Evolutionary conservation across 2,329 filamentous ascomycete genomes (phyloP).

Genomic region (Cladosporium sp.): DNA sequence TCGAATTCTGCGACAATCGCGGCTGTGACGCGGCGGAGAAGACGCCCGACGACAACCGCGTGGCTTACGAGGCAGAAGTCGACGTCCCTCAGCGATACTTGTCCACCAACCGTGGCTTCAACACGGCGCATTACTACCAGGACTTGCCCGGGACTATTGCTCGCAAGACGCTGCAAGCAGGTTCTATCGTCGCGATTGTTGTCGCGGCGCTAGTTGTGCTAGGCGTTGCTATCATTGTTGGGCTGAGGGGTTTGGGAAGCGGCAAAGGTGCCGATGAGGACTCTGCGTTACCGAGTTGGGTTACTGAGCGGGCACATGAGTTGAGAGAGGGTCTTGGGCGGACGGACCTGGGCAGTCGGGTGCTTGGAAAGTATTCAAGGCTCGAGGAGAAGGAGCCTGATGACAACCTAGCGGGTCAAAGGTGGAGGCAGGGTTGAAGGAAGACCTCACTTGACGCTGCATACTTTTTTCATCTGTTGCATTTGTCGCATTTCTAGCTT

Average conservation of each 20-base stretch:
- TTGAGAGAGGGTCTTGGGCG: not conserved
- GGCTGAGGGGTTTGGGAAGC: constrained; percentile 1
- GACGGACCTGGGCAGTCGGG: constrained; percentile 14
- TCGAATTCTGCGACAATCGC: constrained; percentile 29
- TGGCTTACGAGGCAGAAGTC: constrained; percentile 23
- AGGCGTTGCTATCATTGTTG: constrained; percentile 6
- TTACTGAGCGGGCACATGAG: not conserved
- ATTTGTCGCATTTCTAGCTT: not conserved
- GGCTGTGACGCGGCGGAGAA: constrained; percentile 27
- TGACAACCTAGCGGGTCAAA: not conserved
- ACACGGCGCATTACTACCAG: constrained; percentile 32
- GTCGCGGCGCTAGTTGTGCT: constrained; percentile 12
- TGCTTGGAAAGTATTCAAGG: constrained; percentile 19
- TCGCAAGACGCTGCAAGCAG: not conserved
- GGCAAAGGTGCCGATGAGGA: not conserved
- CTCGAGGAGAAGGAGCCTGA: constrained; percentile 20
- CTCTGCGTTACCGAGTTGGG: constrained; percentile 1
- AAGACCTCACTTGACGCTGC: not conserved
- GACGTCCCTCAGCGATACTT: constrained; percentile 23
- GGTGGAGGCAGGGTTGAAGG: not conserved
- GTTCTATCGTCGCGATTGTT: not conserved
- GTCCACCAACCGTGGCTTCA: constrained; percentile 30
- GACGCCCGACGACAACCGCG: constrained; percentile 19
- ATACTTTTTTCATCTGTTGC: not conserved
- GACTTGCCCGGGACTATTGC: not conserved